Percentiles rank a stretch among this genome's conserved stretches.
These are phyloP conservation scores for Botrytis porri DNA, from an alignment of 2,329 filamentous ascomycete genomes.

Conservation along the genomic window DNA sequence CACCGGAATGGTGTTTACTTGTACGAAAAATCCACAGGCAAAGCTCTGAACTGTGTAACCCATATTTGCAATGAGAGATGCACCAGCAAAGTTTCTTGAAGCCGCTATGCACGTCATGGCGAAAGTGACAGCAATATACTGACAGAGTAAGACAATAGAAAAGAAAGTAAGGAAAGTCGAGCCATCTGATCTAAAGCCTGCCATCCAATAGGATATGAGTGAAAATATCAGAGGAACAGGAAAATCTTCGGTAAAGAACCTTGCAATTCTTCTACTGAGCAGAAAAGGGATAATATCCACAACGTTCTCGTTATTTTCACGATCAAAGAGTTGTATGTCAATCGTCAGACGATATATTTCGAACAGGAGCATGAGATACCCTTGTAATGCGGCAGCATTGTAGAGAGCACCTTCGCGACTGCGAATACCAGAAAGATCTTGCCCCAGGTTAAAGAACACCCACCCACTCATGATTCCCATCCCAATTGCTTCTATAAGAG, in stretches of 20 bases:
- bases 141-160: slow-evolving; percentile 62
- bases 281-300: slow-evolving; percentile 68
- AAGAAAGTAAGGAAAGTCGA: slow-evolving; percentile 71
- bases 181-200: slow-evolving; percentile 63
- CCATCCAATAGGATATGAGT: slow-evolving; percentile 75
- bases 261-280: slow-evolving; percentile 65
- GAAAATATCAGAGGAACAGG: slow-evolving; percentile 70
- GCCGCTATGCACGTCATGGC: slow-evolving; percentile 66
- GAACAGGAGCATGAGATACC: slow-evolving; percentile 72
- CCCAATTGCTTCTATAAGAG: slow-evolving; percentile 63
- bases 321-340: slow-evolving; percentile 73
- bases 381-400: slow-evolving; percentile 67
- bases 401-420: slow-evolving; percentile 73
- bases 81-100: slow-evolving; percentile 65
- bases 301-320: slow-evolving; percentile 70
- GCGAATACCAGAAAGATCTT: slow-evolving; percentile 67
- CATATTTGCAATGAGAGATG: slow-evolving; percentile 69
- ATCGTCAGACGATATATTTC: slow-evolving; percentile 73
- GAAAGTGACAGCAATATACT: slow-evolving; percentile 71
- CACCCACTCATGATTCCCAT: slow-evolving; percentile 73
- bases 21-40: slow-evolving; percentile 74
- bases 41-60: slow-evolving; percentile 71
- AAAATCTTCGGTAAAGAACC: slow-evolving; percentile 68
- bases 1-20: slow-evolving; percentile 68
- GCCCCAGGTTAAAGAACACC: slow-evolving; percentile 65